Evolutionary conservation across 441 rosid species (phyloP).

Genomic region (Melastoma candidum): DNA sequence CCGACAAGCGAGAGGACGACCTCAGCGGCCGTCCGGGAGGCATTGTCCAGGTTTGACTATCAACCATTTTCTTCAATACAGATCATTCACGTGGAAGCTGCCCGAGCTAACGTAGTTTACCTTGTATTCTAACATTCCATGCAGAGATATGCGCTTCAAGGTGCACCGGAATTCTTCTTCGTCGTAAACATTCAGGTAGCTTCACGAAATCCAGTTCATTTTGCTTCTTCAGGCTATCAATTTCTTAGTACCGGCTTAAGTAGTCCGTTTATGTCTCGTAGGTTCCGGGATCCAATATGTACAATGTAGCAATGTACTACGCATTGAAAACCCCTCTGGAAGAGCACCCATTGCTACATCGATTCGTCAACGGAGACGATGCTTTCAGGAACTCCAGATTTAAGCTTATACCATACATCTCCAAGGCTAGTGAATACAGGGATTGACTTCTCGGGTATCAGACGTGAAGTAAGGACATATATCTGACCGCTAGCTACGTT

Average conservation of each 20-base stretch:
- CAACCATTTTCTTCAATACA: too few species aligned
- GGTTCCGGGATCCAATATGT: slow-evolving; percentile 62
- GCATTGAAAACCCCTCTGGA: slow-evolving; percentile 63
- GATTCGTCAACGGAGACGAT: slow-evolving; percentile 78
- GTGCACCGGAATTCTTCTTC: slow-evolving; percentile 76
- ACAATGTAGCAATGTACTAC: slow-evolving; percentile 66
- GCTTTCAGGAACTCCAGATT: slow-evolving; percentile 83
- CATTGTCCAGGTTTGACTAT: slow-evolving; percentile 56
- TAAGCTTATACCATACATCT: slow-evolving; percentile 84
- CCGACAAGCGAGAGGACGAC: slow-evolving; percentile 60
- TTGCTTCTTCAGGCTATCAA: too few species aligned
- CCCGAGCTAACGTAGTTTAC: not conserved
- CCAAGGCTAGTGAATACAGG: slow-evolving; percentile 36
- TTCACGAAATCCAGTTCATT: not conserved
- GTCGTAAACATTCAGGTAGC: slow-evolving; percentile 66
- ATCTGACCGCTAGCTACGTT: too few species aligned
- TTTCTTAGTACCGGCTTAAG: too few species aligned
- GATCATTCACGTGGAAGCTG: too few species aligned
- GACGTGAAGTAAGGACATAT: not conserved
- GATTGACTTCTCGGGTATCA: not conserved
- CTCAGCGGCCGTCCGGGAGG: slow-evolving; percentile 58
- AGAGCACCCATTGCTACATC: slow-evolving; percentile 55
- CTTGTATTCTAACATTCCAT: not conserved
- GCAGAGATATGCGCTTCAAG: slow-evolving; percentile 46
- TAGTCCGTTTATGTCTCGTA: slow-evolving; percentile 10